phyloP scores from a whole-genome alignment of 495 filamentous ascomycete genomes.

The Penicillium parvum region DNA sequence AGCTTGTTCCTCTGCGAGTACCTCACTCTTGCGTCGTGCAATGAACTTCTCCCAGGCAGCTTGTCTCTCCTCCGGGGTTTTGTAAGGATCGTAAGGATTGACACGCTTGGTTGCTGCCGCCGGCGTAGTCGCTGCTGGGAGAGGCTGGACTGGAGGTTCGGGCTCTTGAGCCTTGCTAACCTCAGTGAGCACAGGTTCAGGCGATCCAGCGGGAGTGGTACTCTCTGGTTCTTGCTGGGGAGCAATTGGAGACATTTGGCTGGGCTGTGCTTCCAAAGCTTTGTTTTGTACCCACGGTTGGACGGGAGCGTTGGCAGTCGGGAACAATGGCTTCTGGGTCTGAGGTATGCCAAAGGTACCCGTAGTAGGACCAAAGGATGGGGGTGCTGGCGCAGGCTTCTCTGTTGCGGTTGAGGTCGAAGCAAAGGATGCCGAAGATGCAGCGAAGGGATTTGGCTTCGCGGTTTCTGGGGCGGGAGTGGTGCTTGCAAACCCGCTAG shows the following conservation, averaged over 20 bases:
- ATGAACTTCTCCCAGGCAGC: slow-evolving; percentile 20
- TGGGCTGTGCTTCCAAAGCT: neutral
- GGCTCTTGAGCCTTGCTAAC: no score
- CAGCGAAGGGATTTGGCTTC: slow-evolving; percentile 12
- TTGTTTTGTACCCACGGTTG: neutral
- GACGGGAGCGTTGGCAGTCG: neutral
- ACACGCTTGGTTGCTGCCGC: no score
- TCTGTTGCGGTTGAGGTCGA: neutral
- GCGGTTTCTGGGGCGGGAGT: slow-evolving; percentile 1
- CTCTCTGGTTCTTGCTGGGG: neutral
- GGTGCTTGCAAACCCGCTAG: neutral
- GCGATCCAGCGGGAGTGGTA: slow-evolving; percentile 2
- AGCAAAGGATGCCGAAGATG: slow-evolving; percentile 7
- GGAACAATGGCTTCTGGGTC: slow-evolving; percentile 1
- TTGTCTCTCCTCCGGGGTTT: slow-evolving; percentile 11
- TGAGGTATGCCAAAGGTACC: neutral
- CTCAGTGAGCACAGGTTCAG: no score
- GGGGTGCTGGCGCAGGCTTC: no score
- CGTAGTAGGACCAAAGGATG: neutral
- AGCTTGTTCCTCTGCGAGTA: slow-evolving; percentile 4
- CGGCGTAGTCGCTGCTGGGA: neutral
- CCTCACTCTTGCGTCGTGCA: neutral
- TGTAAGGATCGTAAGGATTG: no score
- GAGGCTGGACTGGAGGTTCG: neutral
- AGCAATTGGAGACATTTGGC: no score